A percentile compares a stretch with the other conserved stretches of the same genome.
Evolutionary conservation across 352 stramenopile species (phyloP).

Genomic region (Phytophthora citricola): DNA sequence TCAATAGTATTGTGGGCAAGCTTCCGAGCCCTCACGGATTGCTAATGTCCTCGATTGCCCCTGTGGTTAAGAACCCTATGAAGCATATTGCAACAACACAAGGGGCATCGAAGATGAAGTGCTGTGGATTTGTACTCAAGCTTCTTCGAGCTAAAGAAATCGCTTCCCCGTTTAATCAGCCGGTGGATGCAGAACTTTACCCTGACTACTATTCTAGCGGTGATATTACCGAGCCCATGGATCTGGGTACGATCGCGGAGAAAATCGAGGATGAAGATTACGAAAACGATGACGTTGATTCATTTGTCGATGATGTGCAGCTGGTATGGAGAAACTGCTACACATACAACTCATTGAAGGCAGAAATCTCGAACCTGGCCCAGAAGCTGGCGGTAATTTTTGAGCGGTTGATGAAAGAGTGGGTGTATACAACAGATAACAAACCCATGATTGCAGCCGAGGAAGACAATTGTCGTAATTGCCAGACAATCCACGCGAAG

Average conservation of each 20-base stretch:
- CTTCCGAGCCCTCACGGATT: conserved; percentile 58
- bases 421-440: conserved; percentile 66
- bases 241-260: conserved; percentile 81
- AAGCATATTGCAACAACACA: conserved; percentile 72
- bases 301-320: conserved; percentile 82
- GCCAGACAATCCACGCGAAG: conserved; percentile 75
- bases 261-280: conserved; percentile 90
- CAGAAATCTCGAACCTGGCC: conserved; percentile 80
- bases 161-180: conserved; percentile 81
- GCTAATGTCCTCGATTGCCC: conserved; percentile 56
- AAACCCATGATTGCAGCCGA: conserved; percentile 65
- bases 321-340: conserved; percentile 90
- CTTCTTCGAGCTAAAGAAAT: conserved; percentile 83
- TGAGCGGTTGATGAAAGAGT: conserved; percentile 83
- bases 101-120: conserved; percentile 65
- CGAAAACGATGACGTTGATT: conserved; percentile 81
- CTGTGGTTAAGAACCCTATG: conserved; percentile 46
- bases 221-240: conserved; percentile 81
- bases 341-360: conserved; percentile 84
- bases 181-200: conserved; percentile 84
- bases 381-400: conserved; percentile 82
- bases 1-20: conserved; percentile 34
- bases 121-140: conserved; percentile 78
- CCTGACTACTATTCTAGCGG: conserved; percentile 83
- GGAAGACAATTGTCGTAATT: conserved; percentile 83